Conservation (phyloP, 306 rosid genomes). For the Cicer pinnatifidum region DNA sequence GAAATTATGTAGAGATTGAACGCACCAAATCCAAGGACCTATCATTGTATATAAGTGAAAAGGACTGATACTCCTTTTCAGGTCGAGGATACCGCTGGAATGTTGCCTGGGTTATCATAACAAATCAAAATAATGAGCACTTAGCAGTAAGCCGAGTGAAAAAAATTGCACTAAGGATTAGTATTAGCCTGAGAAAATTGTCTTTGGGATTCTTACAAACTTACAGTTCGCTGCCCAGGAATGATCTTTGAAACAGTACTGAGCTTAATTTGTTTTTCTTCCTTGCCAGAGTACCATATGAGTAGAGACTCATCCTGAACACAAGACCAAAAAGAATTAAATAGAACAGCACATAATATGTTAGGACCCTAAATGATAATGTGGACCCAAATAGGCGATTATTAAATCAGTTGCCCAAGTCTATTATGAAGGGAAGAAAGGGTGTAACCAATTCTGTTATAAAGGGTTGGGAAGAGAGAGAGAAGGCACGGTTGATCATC, state of each 20-base stretch:
- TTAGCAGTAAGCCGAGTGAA: conserved; percentile 29
- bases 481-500: too few species aligned
- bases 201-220: conserved; percentile 51
- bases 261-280: conserved; percentile 79
- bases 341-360: conserved; percentile 41
- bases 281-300: conserved; percentile 90
- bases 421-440: too few species aligned
- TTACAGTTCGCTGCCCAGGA: conserved; percentile 98
- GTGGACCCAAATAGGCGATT: too few species aligned
- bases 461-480: too few species aligned
- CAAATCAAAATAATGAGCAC: conserved; percentile 47
- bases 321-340: conserved; percentile 40
- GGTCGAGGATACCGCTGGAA: conserved; percentile 97
- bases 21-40: conserved; percentile 98
- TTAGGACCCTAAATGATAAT: too few species aligned
- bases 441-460: too few species aligned
- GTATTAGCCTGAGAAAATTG: conserved; percentile 37
- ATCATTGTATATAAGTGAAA: conserved; percentile 80
- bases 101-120: conserved; percentile 69
- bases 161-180: conserved; percentile 23
- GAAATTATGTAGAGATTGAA: conserved; percentile 38
- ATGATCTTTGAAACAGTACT: conserved; percentile 80
- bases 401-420: too few species aligned
- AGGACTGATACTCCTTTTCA: conserved; percentile 97
- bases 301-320: conserved; percentile 83